Percentiles rank a stretch among this genome's conserved stretches.
These are phyloP conservation scores for Cutaneotrichosporon dermatis DNA, from an alignment of 1,284 basidiomycete species.

Conservation along the genomic window DNA sequence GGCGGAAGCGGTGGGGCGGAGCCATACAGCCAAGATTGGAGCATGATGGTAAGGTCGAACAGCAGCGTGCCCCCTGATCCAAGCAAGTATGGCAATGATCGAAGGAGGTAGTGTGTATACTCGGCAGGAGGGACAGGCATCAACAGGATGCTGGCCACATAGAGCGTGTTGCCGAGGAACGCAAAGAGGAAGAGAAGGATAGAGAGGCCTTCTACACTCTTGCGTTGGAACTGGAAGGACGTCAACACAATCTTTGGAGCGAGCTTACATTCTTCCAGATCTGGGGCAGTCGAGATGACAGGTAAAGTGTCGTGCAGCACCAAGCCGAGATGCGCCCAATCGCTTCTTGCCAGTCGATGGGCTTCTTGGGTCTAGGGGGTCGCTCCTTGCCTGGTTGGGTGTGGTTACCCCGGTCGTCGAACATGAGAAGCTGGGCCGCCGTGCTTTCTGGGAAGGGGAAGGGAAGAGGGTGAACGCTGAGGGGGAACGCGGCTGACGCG, in stretches of 20 bases:
- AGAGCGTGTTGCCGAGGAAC: slow-evolving; percentile 84
- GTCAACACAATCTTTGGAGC: not conserved
- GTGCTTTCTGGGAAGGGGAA: slow-evolving; percentile 4
- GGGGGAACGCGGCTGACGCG: not conserved
- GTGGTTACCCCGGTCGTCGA: not conserved
- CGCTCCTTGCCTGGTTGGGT: not conserved
- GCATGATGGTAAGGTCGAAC: slow-evolving; percentile 81
- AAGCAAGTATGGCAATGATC: slow-evolving; percentile 60
- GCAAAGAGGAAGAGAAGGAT: slow-evolving; percentile 87
- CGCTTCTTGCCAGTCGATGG: slow-evolving; percentile 34
- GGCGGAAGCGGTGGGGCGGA: slow-evolving; percentile 36
- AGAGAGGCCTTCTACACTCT: slow-evolving; percentile 91
- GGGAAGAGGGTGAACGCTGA: not conserved
- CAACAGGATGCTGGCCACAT: slow-evolving; percentile 73
- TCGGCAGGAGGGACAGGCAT: slow-evolving; percentile 35
- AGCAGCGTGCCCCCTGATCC: slow-evolving; percentile 82
- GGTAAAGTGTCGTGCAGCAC: slow-evolving; percentile 82
- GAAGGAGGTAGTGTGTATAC: slow-evolving; percentile 40
- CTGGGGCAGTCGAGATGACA: slow-evolving; percentile 86
- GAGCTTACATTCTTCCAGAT: slow-evolving; percentile 90
- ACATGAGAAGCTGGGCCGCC: not conserved
- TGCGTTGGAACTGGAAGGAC: slow-evolving; percentile 65
- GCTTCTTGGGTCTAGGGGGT: not conserved
- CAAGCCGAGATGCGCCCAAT: slow-evolving; percentile 86
- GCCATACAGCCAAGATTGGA: slow-evolving; percentile 59